These are phyloP conservation scores for Chaetoceros tenuissimus DNA, from an alignment of 108 stramenopile species.

Conservation along the genomic window DNA sequence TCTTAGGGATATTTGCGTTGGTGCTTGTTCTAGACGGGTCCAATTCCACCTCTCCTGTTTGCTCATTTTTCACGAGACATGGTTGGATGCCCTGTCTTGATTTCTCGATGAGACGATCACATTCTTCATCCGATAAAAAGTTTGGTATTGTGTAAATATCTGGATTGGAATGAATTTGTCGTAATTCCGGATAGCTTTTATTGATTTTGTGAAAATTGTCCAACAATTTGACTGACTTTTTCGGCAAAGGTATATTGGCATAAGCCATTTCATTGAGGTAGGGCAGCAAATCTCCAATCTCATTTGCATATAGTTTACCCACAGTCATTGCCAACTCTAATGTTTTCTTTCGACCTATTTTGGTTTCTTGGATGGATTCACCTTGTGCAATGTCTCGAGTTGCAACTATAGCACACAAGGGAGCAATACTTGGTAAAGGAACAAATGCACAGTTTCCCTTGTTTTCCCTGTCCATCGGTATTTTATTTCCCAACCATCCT, in stretches of 20 bases:
- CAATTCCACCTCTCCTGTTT: slow-evolving; percentile 23
- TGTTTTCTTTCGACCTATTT: too few relatives aligned
- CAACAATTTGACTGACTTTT: slow-evolving; percentile 30
- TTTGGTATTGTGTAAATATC: slow-evolving; percentile 29
- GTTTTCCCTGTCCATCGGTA: too few relatives aligned
- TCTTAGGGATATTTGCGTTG: slow-evolving; percentile 31
- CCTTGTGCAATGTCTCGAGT: slow-evolving; percentile 27
- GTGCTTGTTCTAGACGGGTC: slow-evolving; percentile 36
- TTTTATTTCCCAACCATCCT: too few relatives aligned
- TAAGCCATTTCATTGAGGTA: too few relatives aligned
- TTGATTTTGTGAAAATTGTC: slow-evolving; percentile 8
- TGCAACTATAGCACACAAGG: slow-evolving; percentile 28
- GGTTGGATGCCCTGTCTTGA: not conserved
- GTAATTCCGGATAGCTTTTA: slow-evolving; percentile 23
- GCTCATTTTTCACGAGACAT: slow-evolving; percentile 15
- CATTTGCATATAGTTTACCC: too few relatives aligned
- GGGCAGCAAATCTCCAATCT: too few relatives aligned
- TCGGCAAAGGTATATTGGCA: slow-evolving; percentile 22
- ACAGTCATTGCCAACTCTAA: too few relatives aligned
- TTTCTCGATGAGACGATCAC: slow-evolving; percentile 35
- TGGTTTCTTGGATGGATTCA: slow-evolving; percentile 11
- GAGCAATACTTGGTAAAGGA: slow-evolving; percentile 27
- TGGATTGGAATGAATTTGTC: slow-evolving; percentile 21
- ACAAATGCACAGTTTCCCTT: too few relatives aligned
- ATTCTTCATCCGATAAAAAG: slow-evolving; percentile 33